Conservation (phyloP, 345 rosid species). For the Viola odorata region DNA sequence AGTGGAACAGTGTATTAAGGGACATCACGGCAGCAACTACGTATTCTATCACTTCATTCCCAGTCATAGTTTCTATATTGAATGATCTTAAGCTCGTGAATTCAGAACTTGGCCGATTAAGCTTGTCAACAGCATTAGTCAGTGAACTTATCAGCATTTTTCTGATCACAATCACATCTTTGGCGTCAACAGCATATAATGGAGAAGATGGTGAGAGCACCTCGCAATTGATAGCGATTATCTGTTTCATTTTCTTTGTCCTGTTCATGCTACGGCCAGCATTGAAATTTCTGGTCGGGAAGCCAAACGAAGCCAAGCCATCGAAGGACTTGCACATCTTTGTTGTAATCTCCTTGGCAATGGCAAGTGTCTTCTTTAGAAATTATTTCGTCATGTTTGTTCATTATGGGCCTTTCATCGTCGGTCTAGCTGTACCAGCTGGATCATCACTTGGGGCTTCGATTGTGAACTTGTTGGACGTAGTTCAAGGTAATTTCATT, state of each 20-base stretch:
- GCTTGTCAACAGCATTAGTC: constrained; percentile 14
- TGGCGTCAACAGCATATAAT: no score
- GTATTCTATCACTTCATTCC: background rate
- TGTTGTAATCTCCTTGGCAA: constrained; percentile 9
- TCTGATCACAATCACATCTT: background rate
- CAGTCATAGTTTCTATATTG: no score
- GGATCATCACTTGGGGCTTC: no score
- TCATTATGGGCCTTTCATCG: no score
- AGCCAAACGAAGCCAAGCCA: constrained; percentile 7
- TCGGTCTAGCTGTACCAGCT: no score
- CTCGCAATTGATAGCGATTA: background rate
- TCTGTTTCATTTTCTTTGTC: background rate
- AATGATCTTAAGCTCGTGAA: constrained; percentile 18
- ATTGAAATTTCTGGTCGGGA: constrained; percentile 11
- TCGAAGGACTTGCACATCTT: constrained; percentile 9
- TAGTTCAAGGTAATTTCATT: constrained; percentile 11
- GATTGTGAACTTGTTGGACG: constrained; percentile 10
- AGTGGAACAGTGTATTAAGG: no score
- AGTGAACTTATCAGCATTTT: constrained; percentile 10
- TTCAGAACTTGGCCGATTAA: constrained; percentile 24
- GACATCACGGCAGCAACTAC: no score
- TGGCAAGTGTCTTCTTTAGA: background rate
- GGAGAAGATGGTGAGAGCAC: no score
- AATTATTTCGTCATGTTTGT: background rate
- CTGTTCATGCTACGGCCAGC: constrained; percentile 3